Base-by-base conservation (phyloP, 2,329 filamentous ascomycete genomes). In the Dryadomyces quercus-mongolicae region DNA sequence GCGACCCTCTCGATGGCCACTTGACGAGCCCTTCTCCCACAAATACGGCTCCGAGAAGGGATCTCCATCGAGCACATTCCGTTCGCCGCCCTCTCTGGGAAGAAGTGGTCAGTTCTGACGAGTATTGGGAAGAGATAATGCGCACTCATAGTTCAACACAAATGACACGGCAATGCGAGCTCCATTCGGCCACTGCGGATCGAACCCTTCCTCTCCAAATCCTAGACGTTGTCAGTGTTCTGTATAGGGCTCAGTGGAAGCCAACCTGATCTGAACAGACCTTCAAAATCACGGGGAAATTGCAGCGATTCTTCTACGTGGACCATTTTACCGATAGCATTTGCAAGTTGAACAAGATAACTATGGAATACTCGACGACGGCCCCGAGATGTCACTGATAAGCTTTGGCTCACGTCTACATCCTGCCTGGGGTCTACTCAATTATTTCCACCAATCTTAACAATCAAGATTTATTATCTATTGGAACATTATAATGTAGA, bases 121-220 rank as follows among this genome's bases (percentile, higher is more conserved):
- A 8, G 31, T 9, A 49, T 34, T 36, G 16, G 13, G 16, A 13
- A 5, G 9, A 7, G 6, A 8, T 22, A 3, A 9, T 6, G 49
- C 56, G 46, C 65, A 64, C 59, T 68, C 67, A 51, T 68, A 68
- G 57, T 69, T 69, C 51, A 69, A 65, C 13, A 68, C 66, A 49
- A 68, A 69, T 1, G 66, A 68, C 0, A 69, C 64, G 7, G 67
- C 67, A 46, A 68, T 67, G 34, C 65, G 67, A 15, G 64, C 65
- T 18, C 60, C 59, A 51, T 66, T 67, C 8, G 65, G 67, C 67
- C 66, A 69, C 52, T 68, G 62, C 10, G 65, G 59, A 43, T 67
- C 56, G 20, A 56, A 54, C 2, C 51, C 46, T 12, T 57, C 46
- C 20, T 57, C 54, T 1, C 57, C 55, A 25, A 55, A 60, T 4